Percentiles rank a stretch among this genome's conserved stretches.
These are phyloP conservation scores for Sorghum bicolor DNA, from an alignment of 176 grass and related monocot genomes.

Conservation along the genomic window Sorghum_bicolor_NCBIv3 NC_012870.2:65199501-65200000, in stretches of 20 bases:
- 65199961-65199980: too few species aligned
- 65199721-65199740: not conserved
- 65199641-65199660: not conserved
- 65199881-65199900: not conserved
- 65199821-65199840: not conserved
- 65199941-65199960: too few species aligned
- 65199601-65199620: not conserved
- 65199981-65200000: too few species aligned
- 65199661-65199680: not conserved
- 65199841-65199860: not conserved
- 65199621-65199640: not conserved
- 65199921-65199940: too few species aligned
- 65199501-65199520: constrained; percentile 64
- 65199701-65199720: constrained; percentile 7
- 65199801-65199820: not conserved
- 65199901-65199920: not conserved
- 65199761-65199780: not conserved
- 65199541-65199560: constrained; percentile 3
- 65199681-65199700: too few species aligned
- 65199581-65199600: not conserved
- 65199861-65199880: not conserved
- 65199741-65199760: not conserved
- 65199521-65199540: constrained; percentile 46
- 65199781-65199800: not conserved
- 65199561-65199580: not conserved